Evolutionary conservation across 2,329 filamentous ascomycete species (phyloP).

Genomic region (Fusarium caatingaense): DNA sequence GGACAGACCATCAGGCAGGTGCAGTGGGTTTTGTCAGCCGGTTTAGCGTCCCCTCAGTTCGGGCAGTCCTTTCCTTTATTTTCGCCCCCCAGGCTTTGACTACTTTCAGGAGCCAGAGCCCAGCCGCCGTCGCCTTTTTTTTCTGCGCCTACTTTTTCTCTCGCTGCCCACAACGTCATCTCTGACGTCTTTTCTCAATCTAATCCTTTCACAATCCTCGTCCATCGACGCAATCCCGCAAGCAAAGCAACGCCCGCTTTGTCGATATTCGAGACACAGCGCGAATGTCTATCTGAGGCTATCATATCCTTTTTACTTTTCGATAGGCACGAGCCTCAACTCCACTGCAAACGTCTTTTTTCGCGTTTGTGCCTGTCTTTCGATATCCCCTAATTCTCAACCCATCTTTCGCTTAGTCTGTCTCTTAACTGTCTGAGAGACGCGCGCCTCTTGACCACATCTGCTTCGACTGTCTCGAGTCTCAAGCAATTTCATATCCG

Average conservation of each 20-base stretch:
- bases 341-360: constrained; percentile 38
- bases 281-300: constrained; percentile 31
- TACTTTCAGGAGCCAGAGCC: constrained; percentile 47
- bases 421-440: constrained; percentile 17
- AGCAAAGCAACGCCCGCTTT: constrained; percentile 46
- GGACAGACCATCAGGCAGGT: neutral
- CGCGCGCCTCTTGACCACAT: constrained; percentile 29
- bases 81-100: constrained; percentile 36
- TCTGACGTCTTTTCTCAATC: constrained; percentile 59
- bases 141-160: constrained; percentile 51
- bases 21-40: constrained; percentile 38
- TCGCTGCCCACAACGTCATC: constrained; percentile 59
- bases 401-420: constrained; percentile 28
- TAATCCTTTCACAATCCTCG: constrained; percentile 53
- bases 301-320: constrained; percentile 17
- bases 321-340: constrained; percentile 41
- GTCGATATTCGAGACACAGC: constrained; percentile 38
- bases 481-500: constrained; percentile 5
- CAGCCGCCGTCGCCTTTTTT: constrained; percentile 50
- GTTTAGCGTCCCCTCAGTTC: constrained; percentile 26
- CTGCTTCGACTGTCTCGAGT: constrained; percentile 30
- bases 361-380: constrained; percentile 25
- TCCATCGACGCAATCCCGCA: constrained; percentile 49
- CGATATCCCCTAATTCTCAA: constrained; percentile 28
- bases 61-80: constrained; percentile 28